Conservation (phyloP, 805 yeast species). For the Saccharomycopsis sp. region DNA sequence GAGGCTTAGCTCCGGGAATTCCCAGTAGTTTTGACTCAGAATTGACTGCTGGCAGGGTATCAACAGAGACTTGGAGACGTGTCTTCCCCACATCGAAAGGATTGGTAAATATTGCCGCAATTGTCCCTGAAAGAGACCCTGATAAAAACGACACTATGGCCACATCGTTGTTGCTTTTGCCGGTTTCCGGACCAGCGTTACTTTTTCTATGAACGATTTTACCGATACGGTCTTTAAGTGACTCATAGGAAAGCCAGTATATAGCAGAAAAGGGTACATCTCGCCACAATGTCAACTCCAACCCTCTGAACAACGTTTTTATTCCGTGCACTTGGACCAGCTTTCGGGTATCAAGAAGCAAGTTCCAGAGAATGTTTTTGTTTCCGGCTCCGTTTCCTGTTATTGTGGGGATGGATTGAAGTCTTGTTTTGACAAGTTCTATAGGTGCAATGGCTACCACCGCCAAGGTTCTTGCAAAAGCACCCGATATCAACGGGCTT, state of each 20-base stretch:
- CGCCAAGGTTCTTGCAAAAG: constrained; percentile 29
- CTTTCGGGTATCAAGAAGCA: constrained; percentile 45
- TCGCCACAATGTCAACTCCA: constrained; percentile 86
- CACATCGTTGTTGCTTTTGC: constrained; percentile 32
- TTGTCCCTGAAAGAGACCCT: constrained; percentile 77
- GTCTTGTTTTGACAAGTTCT: constrained; percentile 78
- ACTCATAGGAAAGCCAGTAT: constrained; percentile 88
- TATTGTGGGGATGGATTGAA: constrained; percentile 70
- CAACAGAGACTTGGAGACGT: constrained; percentile 64
- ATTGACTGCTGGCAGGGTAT: constrained; percentile 25
- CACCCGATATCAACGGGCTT: constrained; percentile 74
- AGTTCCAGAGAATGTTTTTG: constrained; percentile 33
- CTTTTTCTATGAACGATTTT: background rate
- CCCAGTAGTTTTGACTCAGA: background rate
- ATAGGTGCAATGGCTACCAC: constrained; percentile 78
- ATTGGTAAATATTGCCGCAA: constrained; percentile 83
- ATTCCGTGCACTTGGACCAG: constrained; percentile 54
- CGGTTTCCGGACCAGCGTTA: background rate
- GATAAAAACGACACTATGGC: constrained; percentile 64
- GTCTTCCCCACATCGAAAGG: constrained; percentile 98
- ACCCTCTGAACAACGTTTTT: constrained; percentile 69
- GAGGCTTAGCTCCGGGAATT: constrained; percentile 19
- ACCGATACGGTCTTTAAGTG: constrained; percentile 30
- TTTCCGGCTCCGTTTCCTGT: constrained; percentile 28
- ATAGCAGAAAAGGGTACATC: constrained; percentile 96